Evolutionary conservation across 306 rosid species (phyloP).

Genomic region (Quercus glauca): DNA sequence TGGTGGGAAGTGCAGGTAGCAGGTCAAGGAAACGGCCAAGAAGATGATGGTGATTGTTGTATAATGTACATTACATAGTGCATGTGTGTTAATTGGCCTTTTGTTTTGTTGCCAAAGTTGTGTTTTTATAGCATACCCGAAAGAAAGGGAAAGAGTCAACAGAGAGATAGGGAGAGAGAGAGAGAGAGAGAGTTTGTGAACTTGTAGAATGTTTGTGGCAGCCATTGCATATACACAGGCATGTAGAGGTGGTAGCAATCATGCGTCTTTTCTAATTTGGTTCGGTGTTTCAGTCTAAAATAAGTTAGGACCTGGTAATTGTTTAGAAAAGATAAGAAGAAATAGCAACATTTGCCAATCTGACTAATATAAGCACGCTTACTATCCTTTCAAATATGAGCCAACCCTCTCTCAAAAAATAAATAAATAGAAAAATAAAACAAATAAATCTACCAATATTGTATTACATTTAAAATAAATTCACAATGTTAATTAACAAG

Average conservation of each 20-base stretch:
- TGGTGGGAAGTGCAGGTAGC: constrained; percentile 24
- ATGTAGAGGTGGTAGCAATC: neutral
- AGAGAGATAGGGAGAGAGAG: neutral
- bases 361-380: too few species aligned
- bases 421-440: too few species aligned
- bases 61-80: constrained; percentile 28
- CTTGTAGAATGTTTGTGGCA: constrained; percentile 22
- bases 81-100: constrained; percentile 1
- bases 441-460: too few species aligned
- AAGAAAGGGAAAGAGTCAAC: constrained; percentile 2
- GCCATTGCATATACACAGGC: constrained; percentile 18
- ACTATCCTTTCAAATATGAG: too few species aligned
- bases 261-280: neutral
- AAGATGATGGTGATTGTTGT: constrained; percentile 32
- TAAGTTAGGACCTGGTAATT: too few species aligned
- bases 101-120: neutral
- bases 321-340: too few species aligned
- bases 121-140: neutral
- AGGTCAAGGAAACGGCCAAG: constrained; percentile 43
- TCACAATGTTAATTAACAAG: too few species aligned
- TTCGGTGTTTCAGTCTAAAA: too few species aligned
- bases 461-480: too few species aligned
- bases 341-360: too few species aligned
- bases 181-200: neutral
- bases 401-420: too few species aligned